Conservation (phyloP, 1,284 basidiomycete species). For the Sanguinoderma infundibulare region DNA sequence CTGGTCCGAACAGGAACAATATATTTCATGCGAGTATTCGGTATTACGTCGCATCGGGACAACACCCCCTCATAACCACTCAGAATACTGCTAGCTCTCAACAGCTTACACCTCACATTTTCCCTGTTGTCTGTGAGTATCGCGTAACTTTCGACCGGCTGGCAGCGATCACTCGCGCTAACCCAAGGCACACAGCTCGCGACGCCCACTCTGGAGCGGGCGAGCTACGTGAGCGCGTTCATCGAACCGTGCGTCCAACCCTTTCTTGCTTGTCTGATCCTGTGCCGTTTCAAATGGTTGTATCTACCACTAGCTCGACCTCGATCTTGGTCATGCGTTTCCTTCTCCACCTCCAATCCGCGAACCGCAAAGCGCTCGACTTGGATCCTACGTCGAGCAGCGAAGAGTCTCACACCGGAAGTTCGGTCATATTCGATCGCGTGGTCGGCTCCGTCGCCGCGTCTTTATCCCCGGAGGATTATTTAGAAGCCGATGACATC, state of each 20-base stretch:
- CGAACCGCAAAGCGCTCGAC: neutral
- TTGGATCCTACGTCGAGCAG: neutral
- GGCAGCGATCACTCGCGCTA: neutral
- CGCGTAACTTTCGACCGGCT: too few relatives aligned
- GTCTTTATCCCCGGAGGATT: neutral
- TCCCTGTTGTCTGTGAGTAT: neutral
- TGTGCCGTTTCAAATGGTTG: neutral
- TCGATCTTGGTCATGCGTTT: conserved; percentile 16
- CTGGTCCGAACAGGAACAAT: conserved; percentile 7
- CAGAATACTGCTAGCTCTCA: conserved; percentile 4
- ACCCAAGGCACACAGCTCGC: neutral
- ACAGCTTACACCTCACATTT: conserved; percentile 8
- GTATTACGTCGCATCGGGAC: too few relatives aligned
- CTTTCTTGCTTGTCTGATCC: neutral
- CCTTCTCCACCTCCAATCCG: conserved; percentile 14
- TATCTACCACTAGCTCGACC: neutral
- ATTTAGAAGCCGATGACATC: too few relatives aligned
- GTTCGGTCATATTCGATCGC: neutral
- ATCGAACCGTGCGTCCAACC: conserved; percentile 1
- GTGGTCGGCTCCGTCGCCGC: neutral
- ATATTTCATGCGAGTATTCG: neutral
- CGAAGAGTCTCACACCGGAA: neutral
- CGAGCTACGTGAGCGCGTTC: conserved; percentile 6
- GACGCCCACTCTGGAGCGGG: neutral
- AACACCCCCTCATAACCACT: too few relatives aligned